These are phyloP conservation scores for Myriosclerotinia curreyana DNA, from an alignment of 2,329 filamentous ascomycete genomes.

Conservation along the genomic window DNA sequence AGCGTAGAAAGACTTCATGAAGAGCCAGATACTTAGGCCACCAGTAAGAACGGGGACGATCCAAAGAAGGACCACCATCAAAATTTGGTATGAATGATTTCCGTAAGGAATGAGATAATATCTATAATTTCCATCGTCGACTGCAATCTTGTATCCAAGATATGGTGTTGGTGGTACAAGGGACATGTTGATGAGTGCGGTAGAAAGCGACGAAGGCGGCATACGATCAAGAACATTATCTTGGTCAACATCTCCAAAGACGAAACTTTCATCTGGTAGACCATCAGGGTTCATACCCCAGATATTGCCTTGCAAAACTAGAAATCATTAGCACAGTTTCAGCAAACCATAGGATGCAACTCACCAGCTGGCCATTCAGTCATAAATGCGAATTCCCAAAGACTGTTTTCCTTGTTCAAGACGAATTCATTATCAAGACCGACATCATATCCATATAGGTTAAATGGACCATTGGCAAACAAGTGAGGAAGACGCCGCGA, in stretches of 20 bases:
- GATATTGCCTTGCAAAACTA: slow-evolving; percentile 56
- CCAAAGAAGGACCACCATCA: slow-evolving; percentile 53
- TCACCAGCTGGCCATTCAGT: slow-evolving; percentile 57
- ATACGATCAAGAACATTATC: slow-evolving; percentile 61
- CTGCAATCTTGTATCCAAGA: slow-evolving; percentile 53
- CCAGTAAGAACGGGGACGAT: slow-evolving; percentile 52
- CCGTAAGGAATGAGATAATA: slow-evolving; percentile 54
- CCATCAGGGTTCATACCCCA: slow-evolving; percentile 66
- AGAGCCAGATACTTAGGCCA: slow-evolving; percentile 50
- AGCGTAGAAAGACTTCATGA: slow-evolving; percentile 55
- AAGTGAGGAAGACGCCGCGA: slow-evolving; percentile 59
- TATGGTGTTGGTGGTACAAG: slow-evolving; percentile 52
- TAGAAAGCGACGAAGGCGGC: slow-evolving; percentile 55
- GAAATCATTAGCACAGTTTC: slow-evolving; percentile 2
- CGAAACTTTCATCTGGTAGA: slow-evolving; percentile 56
- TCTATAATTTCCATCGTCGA: slow-evolving; percentile 53
- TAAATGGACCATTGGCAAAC: slow-evolving; percentile 60
- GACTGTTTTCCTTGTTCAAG: slow-evolving; percentile 45
- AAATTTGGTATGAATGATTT: slow-evolving; percentile 52
- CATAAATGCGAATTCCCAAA: slow-evolving; percentile 60
- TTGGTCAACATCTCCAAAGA: slow-evolving; percentile 59
- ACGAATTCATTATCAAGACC: slow-evolving; percentile 54
- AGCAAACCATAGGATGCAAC: neutral
- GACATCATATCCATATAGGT: slow-evolving; percentile 61
- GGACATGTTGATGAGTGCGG: slow-evolving; percentile 58